A percentile compares a stretch with the other conserved stretches of the same genome.
phyloP scores from a whole-genome alignment of 345 rosid genomes.

The Syzygium grande region DNA sequence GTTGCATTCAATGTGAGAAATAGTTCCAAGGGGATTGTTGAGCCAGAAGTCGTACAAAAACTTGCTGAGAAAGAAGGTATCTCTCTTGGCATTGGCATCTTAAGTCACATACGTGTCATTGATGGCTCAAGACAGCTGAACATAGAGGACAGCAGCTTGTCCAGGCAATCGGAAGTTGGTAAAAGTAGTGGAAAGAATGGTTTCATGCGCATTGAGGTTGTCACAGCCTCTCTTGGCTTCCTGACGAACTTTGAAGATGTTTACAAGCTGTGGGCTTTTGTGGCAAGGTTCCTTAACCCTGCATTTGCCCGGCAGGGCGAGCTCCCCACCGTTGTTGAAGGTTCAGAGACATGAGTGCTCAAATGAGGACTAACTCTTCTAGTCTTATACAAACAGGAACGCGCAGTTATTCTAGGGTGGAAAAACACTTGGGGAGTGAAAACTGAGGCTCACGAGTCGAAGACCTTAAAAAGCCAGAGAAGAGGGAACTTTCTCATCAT shows the following conservation, averaged over 20 bases:
- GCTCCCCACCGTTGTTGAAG: constrained; percentile 77
- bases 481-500: neutral
- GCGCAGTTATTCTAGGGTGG: neutral
- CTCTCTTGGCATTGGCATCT: constrained; percentile 82
- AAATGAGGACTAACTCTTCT: constrained; percentile 2
- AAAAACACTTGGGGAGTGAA: neutral
- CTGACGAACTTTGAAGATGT: constrained; percentile 97
- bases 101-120: constrained; percentile 72
- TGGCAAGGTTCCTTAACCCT: constrained; percentile 84
- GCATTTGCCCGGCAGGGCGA: constrained; percentile 55
- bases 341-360: constrained; percentile 36
- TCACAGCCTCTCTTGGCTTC: constrained; percentile 93
- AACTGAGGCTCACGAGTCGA: neutral
- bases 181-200: constrained; percentile 44
- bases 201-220: constrained; percentile 78
- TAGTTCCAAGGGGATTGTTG: constrained; percentile 55
- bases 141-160: constrained; percentile 50
- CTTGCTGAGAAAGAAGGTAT: constrained; percentile 90
- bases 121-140: constrained; percentile 44
- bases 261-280: constrained; percentile 81
- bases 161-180: constrained; percentile 70
- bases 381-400: constrained; percentile 1
- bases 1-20: constrained; percentile 89
- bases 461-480: neutral
- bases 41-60: constrained; percentile 89